These are phyloP conservation scores for Leishmania tarentolae DNA, from an alignment of 208 protist species.

Conservation along the genomic window DNA sequence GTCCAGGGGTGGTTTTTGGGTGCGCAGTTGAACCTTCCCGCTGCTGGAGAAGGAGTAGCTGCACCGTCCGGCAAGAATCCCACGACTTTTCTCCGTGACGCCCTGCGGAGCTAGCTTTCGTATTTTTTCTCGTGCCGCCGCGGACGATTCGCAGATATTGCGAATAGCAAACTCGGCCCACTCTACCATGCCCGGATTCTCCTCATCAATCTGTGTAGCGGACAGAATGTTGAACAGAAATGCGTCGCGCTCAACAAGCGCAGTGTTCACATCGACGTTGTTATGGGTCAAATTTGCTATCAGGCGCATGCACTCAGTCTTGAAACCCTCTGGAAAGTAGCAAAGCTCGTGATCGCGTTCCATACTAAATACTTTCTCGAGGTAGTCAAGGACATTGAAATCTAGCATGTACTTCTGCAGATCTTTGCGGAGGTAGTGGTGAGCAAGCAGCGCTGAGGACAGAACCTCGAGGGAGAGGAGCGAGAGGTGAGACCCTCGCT, in stretches of 20 bases:
- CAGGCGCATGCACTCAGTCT: conserved; percentile 73
- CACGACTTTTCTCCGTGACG: conserved; percentile 53
- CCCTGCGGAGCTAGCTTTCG: conserved; percentile 47
- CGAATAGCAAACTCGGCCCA: conserved; percentile 89
- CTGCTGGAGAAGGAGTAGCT: conserved; percentile 40
- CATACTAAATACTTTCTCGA: conserved; percentile 63
- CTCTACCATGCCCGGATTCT: conserved; percentile 89
- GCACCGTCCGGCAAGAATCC: conserved; percentile 46
- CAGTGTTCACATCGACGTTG: conserved; percentile 40
- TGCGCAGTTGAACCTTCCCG: conserved; percentile 40
- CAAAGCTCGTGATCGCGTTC: conserved; percentile 69
- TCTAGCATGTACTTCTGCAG: conserved; percentile 73
- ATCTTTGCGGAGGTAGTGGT: conserved; percentile 35
- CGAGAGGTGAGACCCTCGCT: conserved; percentile 66
- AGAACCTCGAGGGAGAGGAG: conserved; percentile 62
- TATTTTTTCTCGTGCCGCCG: conserved; percentile 62
- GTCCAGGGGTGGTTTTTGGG: conserved; percentile 5
- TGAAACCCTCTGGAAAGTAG: conserved; percentile 81
- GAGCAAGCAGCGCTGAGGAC: conserved; percentile 50
- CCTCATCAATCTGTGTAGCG: conserved; percentile 81
- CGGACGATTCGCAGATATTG: conserved; percentile 74
- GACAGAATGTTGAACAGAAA: conserved; percentile 65
- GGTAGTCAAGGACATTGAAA: conserved; percentile 51
- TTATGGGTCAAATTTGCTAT: conserved; percentile 73
- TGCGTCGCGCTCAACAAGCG: conserved; percentile 41